Conservation (phyloP, 371 early-diverging fungal genomes). For the Umbelopsis sp. region DNA sequence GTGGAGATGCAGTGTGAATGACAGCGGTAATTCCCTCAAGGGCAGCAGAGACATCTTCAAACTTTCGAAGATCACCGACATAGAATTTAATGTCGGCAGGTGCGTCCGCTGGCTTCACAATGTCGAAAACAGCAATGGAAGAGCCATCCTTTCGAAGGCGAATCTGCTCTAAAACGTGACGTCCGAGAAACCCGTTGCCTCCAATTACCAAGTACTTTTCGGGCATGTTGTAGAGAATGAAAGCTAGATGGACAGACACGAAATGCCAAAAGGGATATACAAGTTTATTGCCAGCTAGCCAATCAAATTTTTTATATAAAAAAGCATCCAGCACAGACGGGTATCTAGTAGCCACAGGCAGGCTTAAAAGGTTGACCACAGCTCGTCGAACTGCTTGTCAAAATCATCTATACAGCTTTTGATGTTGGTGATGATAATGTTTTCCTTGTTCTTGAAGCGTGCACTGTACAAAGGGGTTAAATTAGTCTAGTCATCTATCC, state of each 20-base stretch:
- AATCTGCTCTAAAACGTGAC: constrained; percentile 77
- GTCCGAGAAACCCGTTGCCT: constrained; percentile 90
- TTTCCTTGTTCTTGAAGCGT: constrained; percentile 62
- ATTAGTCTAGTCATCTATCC: neutral
- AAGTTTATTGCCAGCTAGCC: neutral
- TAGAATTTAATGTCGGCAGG: constrained; percentile 62
- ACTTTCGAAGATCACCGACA: constrained; percentile 78
- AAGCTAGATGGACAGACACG: neutral
- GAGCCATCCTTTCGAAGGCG: constrained; percentile 65
- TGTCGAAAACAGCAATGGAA: constrained; percentile 73
- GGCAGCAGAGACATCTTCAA: constrained; percentile 66
- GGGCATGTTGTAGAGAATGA: constrained; percentile 18
- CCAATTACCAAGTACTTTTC: constrained; percentile 82
- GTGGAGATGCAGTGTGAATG: constrained; percentile 93
- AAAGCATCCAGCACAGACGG: too few relatives aligned
- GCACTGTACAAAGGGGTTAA: constrained; percentile 35
- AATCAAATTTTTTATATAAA: neutral
- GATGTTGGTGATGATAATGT: constrained; percentile 59
- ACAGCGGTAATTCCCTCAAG: constrained; percentile 73
- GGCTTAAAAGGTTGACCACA: constrained; percentile 55
- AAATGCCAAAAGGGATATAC: neutral
- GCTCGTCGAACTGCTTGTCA: constrained; percentile 55
- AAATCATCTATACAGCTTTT: constrained; percentile 49
- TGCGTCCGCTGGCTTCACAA: constrained; percentile 60
- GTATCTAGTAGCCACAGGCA: neutral